These are phyloP conservation scores for Cyberlindnera xishuangbannaensis DNA, from an alignment of 805 yeast genomes.

Conservation along the genomic window DNA sequence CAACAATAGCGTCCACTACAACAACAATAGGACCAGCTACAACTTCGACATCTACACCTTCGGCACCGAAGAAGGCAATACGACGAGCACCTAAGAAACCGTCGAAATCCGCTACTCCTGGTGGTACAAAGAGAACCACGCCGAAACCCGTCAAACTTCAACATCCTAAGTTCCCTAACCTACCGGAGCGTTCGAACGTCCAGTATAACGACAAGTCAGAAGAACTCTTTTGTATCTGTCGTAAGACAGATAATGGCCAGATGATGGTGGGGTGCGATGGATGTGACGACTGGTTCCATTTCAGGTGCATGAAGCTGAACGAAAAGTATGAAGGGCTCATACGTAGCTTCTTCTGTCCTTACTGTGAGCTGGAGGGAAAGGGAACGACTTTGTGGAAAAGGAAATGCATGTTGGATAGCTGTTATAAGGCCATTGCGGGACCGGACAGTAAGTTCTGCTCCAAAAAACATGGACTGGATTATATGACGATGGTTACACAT, in stretches of 20 bases:
- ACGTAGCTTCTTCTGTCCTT: constrained; percentile 63
- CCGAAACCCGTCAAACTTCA: not conserved
- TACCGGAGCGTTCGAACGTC: constrained; percentile 11
- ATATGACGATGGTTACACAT: constrained; percentile 6
- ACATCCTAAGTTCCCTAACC: constrained; percentile 26
- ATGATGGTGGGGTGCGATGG: constrained; percentile 94
- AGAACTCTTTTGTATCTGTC: constrained; percentile 71
- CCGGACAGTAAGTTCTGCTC: constrained; percentile 65
- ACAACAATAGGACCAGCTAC: too few species aligned
- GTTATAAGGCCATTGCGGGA: constrained; percentile 47
- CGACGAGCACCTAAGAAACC: not conserved
- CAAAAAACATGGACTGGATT: constrained; percentile 55
- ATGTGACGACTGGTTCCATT: constrained; percentile 94
- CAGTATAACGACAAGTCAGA: constrained; percentile 47
- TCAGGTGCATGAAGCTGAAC: constrained; percentile 63
- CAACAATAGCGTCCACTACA: too few species aligned
- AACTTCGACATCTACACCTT: too few species aligned
- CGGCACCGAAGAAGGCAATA: not conserved
- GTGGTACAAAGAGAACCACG: not conserved
- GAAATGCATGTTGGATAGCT: constrained; percentile 58
- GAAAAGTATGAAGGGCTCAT: constrained; percentile 48
- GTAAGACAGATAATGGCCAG: constrained; percentile 71
- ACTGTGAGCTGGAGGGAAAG: constrained; percentile 47
- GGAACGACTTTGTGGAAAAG: constrained; percentile 64
- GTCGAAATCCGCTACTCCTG: not conserved